Conservation (phyloP, 495 filamentous ascomycete species). For the Aspergillus sparsus region DNA sequence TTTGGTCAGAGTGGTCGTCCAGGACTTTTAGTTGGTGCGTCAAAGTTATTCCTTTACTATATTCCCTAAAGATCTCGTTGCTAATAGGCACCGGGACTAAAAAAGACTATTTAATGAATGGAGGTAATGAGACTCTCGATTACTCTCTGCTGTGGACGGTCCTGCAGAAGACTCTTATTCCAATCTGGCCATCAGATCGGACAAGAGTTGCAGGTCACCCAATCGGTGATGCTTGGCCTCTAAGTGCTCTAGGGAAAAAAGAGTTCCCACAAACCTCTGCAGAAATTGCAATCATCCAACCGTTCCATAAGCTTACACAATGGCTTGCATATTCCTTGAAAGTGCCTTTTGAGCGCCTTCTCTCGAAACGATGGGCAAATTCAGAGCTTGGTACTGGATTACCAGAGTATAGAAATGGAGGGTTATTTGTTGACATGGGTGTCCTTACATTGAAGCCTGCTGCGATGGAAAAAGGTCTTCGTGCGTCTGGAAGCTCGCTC, state of each 20-base stretch:
- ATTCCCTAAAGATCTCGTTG: conserved; percentile 2
- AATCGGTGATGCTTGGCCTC: conserved; percentile 61
- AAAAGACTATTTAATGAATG: conserved; percentile 51
- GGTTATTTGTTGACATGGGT: conserved; percentile 79
- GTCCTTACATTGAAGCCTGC: conserved; percentile 71
- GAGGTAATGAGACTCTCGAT: conserved; percentile 25
- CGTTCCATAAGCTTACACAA: conserved; percentile 87
- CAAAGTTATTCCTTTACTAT: background rate
- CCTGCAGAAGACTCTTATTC: conserved; percentile 52
- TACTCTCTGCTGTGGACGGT: conserved; percentile 48
- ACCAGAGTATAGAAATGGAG: conserved; percentile 87
- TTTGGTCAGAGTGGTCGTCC: conserved; percentile 54
- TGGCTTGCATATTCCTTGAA: conserved; percentile 90
- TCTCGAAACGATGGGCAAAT: conserved; percentile 76
- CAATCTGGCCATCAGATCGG: conserved; percentile 57
- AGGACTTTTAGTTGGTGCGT: conserved; percentile 56
- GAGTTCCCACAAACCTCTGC: conserved; percentile 10
- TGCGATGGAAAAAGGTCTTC: conserved; percentile 57
- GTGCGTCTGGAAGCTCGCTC: conserved; percentile 56
- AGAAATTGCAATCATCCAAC: conserved; percentile 33
- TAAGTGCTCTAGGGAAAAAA: conserved; percentile 28
- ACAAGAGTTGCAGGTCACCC: conserved; percentile 53
- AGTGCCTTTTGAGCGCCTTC: conserved; percentile 78
- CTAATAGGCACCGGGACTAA: background rate
- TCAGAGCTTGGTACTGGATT: conserved; percentile 78